Base-by-base conservation (phyloP, 225 moss, liverwort and hornwort species). In the Antitrichia curtipendula region DNA sequence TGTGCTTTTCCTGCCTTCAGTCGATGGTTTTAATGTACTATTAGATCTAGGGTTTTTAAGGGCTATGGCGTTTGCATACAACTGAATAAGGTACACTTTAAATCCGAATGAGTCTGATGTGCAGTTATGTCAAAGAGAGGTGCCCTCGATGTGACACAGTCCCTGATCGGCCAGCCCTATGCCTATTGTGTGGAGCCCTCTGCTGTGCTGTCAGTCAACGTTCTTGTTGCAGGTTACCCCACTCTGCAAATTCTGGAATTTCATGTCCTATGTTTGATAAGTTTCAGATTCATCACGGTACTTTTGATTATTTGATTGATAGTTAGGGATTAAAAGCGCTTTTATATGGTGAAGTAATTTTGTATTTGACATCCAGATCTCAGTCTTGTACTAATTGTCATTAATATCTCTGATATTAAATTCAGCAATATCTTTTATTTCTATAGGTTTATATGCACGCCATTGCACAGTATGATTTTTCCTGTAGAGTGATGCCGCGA, bases 111-210 rank as follows among this genome's bases (percentile, higher is more conserved):
- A 60, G 11, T 85, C 40, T 85, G 78, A 32, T 90, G 82, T 93
- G 89, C 92, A 98, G 97, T 89, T 98, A 94, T 90, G 95, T 95
- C 81, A 98, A 98, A 89, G 98, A 98, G 90, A 90, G 95, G 57
- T 98, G 98, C 83, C 95, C 92, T 91, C 92, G 92, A 78, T 98
- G 98, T 88, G 88, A 92, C 70, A 92, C 82, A 80, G 88, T 96
- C 74, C 96, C 98, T 84, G 96, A 95, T 41, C 93, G 91, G 54
- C 98, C 98, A 75, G 98, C 98, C 16, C 89, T 98, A 75, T 98
- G 98, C 84, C 91, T 98, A 52, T 85, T 98, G 77, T 98, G 98
- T 88, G 98, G 98, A 88, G 92, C 95, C 43, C 96, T 98, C 45
- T 96, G 96, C 88, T 98, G 98, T 90, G 96, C 94, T 77, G 91